Evolutionary conservation across 148 eudicot genomes (phyloP).

Genomic region (Vaccinium corymbosum): DNA sequence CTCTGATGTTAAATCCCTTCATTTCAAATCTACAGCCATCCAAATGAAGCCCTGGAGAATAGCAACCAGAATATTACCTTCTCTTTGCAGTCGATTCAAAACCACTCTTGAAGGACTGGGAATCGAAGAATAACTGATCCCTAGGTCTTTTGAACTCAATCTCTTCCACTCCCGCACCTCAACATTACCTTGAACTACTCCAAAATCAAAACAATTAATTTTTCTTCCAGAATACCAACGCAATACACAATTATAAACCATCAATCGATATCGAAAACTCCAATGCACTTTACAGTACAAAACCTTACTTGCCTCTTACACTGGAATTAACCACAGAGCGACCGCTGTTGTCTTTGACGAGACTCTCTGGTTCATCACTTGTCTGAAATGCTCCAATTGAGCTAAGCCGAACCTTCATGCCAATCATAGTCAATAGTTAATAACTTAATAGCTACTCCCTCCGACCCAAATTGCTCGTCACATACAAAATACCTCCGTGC

Average conservation of each 20-base stretch:
- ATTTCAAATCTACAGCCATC: background rate
- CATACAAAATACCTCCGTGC: too few species aligned
- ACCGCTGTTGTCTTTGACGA: background rate
- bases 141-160: conserved; percentile 66
- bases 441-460: too few species aligned
- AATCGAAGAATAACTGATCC: conserved; percentile 55
- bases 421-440: background rate
- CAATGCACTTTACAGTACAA: background rate
- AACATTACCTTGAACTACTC: conserved; percentile 16
- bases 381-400: conserved; percentile 17
- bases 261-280: background rate
- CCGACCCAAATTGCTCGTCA: too few species aligned
- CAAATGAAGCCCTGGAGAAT: background rate
- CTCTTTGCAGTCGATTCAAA: conserved; percentile 57
- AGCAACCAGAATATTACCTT: conserved; percentile 32
- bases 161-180: conserved; percentile 53
- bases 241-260: background rate
- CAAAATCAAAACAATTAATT: background rate
- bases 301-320: conserved; percentile 17
- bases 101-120: conserved; percentile 54
- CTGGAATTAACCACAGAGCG: background rate
- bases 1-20: background rate
- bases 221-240: background rate
- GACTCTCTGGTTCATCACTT: conserved; percentile 23
- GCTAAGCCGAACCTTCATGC: conserved; percentile 21